These are phyloP conservation scores for Brachypodium distachyon DNA, from an alignment of 202 grass and related monocot genomes.

Conservation along the genomic window DNA sequence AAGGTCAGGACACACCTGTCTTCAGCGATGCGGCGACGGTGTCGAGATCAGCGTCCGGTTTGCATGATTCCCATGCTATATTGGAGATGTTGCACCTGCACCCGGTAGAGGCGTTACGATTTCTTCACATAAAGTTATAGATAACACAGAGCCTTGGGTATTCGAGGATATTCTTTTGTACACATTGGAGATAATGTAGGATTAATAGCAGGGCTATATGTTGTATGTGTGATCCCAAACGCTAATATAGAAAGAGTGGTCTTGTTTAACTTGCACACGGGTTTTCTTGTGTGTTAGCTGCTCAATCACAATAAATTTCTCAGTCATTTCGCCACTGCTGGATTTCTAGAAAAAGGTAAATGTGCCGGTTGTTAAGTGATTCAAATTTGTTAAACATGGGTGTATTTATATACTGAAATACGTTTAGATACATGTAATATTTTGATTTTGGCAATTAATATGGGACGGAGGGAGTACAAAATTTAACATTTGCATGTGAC, in stretches of 20 bases:
- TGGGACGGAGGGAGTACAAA: no score
- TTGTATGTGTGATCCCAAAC: conserved; percentile 38
- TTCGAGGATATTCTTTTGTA: conserved; percentile 54
- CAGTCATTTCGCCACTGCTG: background rate
- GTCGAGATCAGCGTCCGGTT: conserved; percentile 10
- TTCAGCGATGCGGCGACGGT: conserved; percentile 1
- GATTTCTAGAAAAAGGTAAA: background rate
- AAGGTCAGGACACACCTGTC: background rate
- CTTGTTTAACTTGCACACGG: background rate
- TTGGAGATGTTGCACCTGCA: conserved; percentile 23
- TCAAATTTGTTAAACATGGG: no score
- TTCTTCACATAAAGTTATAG: conserved; percentile 42
- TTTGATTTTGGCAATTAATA: no score
- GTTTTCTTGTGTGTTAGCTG: background rate
- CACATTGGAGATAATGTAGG: conserved; percentile 50
- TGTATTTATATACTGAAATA: no score
- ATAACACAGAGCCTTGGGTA: conserved; percentile 28
- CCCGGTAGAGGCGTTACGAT: conserved; percentile 4
- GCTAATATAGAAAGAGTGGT: conserved; percentile 28
- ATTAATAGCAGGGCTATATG: conserved; percentile 26
- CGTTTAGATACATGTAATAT: no score
- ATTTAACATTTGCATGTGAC: background rate
- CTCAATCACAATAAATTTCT: background rate
- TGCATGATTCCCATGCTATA: conserved; percentile 36
- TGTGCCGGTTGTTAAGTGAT: background rate